These are phyloP conservation scores for Epicoccum sorghinum DNA, from an alignment of 2,329 filamentous ascomycete species.

Conservation along the genomic window DNA sequence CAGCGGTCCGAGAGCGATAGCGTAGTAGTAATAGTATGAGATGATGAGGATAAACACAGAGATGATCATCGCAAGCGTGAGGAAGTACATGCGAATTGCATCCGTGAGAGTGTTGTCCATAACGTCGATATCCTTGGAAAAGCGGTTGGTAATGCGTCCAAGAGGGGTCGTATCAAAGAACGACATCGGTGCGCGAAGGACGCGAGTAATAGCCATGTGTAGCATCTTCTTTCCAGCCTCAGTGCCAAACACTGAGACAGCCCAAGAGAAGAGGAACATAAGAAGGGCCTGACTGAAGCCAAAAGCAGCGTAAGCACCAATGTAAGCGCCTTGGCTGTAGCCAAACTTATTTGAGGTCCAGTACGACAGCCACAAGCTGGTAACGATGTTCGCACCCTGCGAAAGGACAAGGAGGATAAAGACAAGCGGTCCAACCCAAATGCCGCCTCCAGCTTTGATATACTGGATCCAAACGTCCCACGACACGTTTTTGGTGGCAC, in stretches of 20 bases:
- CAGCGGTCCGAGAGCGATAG: slow-evolving; percentile 70
- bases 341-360: slow-evolving; percentile 85
- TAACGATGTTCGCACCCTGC: slow-evolving; percentile 84
- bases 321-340: slow-evolving; percentile 72
- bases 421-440: slow-evolving; percentile 70
- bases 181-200: slow-evolving; percentile 74
- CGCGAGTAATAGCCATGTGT: slow-evolving; percentile 76
- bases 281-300: slow-evolving; percentile 35
- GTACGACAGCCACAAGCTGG: slow-evolving; percentile 90
- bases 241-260: slow-evolving; percentile 80
- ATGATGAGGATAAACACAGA: slow-evolving; percentile 88
- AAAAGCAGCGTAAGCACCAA: slow-evolving; percentile 56
- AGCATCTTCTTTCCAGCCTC: slow-evolving; percentile 82
- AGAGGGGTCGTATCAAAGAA: slow-evolving; percentile 98
- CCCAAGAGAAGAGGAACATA: slow-evolving; percentile 79
- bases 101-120: slow-evolving; percentile 95
- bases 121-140: slow-evolving; percentile 92
- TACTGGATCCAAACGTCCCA: slow-evolving; percentile 83
- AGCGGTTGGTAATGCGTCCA: slow-evolving; percentile 93
- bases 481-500: slow-evolving; percentile 75
- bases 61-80: slow-evolving; percentile 68
- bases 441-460: slow-evolving; percentile 73
- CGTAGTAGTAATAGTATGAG: slow-evolving; percentile 92
- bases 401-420: slow-evolving; percentile 71
- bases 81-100: slow-evolving; percentile 88